phyloP scores from a whole-genome alignment of 2,329 filamentous ascomycete species.

The Endocalyx cinctus region DNA sequence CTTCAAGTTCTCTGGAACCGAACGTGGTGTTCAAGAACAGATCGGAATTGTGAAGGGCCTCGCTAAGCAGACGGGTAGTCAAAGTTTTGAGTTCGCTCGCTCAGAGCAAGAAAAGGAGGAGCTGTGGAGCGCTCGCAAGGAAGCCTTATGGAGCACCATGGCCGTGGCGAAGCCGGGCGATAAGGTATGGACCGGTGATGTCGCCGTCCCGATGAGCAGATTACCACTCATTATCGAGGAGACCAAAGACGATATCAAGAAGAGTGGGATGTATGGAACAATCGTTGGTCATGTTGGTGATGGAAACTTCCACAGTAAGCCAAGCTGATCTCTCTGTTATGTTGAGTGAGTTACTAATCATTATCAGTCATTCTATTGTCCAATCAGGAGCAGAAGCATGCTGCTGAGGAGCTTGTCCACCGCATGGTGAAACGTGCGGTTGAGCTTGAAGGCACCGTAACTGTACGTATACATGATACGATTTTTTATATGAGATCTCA shows the following conservation, averaged over 20 bases:
- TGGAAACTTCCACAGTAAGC: constrained; percentile 68
- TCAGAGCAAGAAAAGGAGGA: constrained; percentile 66
- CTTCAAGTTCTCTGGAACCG: constrained; percentile 66
- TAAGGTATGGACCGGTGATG: constrained; percentile 80
- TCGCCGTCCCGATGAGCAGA: constrained; percentile 74
- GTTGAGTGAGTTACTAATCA: no score
- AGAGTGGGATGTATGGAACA: constrained; percentile 53
- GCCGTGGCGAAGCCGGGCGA: constrained; percentile 61
- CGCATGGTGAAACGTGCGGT: constrained; percentile 83
- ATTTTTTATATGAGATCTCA: neutral
- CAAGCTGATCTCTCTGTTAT: neutral
- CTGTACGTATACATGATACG: constrained; percentile 42
- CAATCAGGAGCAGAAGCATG: constrained; percentile 61
- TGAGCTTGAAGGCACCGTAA: constrained; percentile 80
- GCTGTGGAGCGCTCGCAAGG: constrained; percentile 79
- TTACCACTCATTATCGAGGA: constrained; percentile 73
- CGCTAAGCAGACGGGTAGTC: constrained; percentile 47
- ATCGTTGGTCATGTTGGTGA: constrained; percentile 72
- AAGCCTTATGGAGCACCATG: constrained; percentile 78
- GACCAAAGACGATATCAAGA: constrained; percentile 59
- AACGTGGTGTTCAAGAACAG: constrained; percentile 71
- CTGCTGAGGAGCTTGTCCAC: constrained; percentile 69
- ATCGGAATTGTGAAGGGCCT: constrained; percentile 39
- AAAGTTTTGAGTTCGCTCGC: constrained; percentile 73
- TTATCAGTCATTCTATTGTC: constrained; percentile 49